phyloP scores from a whole-genome alignment of 2,329 filamentous ascomycete genomes.

The Waltergamsia citrina region DNA sequence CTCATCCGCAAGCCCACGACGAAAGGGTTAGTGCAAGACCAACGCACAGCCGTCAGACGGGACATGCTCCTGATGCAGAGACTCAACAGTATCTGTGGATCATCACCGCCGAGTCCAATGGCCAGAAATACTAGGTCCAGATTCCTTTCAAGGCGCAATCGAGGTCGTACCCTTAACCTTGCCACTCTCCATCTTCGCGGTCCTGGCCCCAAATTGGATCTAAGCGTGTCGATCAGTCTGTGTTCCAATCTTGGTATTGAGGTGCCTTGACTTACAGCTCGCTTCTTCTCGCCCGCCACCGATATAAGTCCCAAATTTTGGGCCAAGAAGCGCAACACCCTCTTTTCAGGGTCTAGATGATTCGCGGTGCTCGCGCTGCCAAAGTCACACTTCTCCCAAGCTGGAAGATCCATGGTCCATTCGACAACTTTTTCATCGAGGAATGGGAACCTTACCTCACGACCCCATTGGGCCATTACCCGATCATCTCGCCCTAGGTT shows the following conservation, averaged over 20 bases:
- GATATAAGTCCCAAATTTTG: slow-evolving; percentile 59
- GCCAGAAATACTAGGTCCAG: slow-evolving; percentile 9
- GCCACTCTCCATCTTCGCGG: slow-evolving; percentile 71
- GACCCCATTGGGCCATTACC: slow-evolving; percentile 80
- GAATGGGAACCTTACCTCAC: slow-evolving; percentile 83
- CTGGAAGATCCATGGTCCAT: slow-evolving; percentile 65
- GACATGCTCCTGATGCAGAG: slow-evolving; percentile 14
- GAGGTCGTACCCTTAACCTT: slow-evolving; percentile 60
- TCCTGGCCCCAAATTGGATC: slow-evolving; percentile 78
- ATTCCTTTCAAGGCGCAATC: slow-evolving; percentile 28
- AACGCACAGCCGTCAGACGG: slow-evolving; percentile 32
- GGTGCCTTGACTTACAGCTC: slow-evolving; percentile 69
- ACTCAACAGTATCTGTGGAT: slow-evolving; percentile 71
- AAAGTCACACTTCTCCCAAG: slow-evolving; percentile 87
- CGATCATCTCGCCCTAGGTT: slow-evolving; percentile 93
- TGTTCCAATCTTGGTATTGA: no score
- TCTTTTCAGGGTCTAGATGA: slow-evolving; percentile 67
- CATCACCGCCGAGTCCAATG: slow-evolving; percentile 47
- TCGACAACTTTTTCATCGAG: slow-evolving; percentile 80
- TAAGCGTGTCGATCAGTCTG: slow-evolving; percentile 14
- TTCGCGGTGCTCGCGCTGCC: slow-evolving; percentile 30
- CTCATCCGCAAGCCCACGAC: slow-evolving; percentile 13
- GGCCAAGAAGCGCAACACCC: slow-evolving; percentile 68
- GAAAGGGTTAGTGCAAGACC: slow-evolving; percentile 36
- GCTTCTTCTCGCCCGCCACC: slow-evolving; percentile 83